phyloP scores from a whole-genome alignment of 2,329 filamentous ascomycete species.

The Monosporascus sp. region DNA sequence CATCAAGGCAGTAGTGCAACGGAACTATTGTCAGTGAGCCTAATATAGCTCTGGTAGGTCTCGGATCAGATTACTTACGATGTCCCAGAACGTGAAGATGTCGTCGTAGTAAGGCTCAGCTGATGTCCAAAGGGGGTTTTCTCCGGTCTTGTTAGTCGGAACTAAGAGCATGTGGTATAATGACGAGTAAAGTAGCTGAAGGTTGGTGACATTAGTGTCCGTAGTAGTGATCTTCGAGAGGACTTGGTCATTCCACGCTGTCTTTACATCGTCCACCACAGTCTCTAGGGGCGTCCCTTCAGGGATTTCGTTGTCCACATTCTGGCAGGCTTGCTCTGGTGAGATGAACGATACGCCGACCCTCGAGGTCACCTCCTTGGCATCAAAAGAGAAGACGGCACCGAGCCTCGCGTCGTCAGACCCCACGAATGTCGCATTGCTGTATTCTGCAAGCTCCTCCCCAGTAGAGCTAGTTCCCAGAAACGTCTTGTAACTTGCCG shows the following conservation, averaged over 20 bases:
- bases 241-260: conserved; percentile 56
- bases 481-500: conserved; percentile 40
- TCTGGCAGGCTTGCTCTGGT: conserved; percentile 50
- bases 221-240: conserved; percentile 59
- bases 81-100: conserved; percentile 64
- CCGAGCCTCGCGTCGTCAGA: conserved; percentile 36
- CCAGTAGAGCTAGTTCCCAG: conserved; percentile 28
- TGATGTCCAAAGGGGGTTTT: conserved; percentile 62
- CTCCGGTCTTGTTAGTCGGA: conserved; percentile 64
- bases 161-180: conserved; percentile 66
- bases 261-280: conserved; percentile 41
- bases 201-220: conserved; percentile 47
- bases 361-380: conserved; percentile 43
- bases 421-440: conserved; percentile 24
- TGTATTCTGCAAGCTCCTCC: conserved; percentile 26
- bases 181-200: conserved; percentile 60
- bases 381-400: conserved; percentile 49
- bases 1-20: conserved; percentile 58
- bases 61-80: conserved; percentile 23
- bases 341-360: conserved; percentile 68
- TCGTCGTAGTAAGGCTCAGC: conserved; percentile 66
- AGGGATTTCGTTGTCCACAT: conserved; percentile 52
- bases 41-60: not conserved
- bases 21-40: conserved; percentile 40
- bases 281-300: conserved; percentile 33